phyloP scores from a whole-genome alignment of 257 asterid genomes.

The Solanum virginianum region DNA sequence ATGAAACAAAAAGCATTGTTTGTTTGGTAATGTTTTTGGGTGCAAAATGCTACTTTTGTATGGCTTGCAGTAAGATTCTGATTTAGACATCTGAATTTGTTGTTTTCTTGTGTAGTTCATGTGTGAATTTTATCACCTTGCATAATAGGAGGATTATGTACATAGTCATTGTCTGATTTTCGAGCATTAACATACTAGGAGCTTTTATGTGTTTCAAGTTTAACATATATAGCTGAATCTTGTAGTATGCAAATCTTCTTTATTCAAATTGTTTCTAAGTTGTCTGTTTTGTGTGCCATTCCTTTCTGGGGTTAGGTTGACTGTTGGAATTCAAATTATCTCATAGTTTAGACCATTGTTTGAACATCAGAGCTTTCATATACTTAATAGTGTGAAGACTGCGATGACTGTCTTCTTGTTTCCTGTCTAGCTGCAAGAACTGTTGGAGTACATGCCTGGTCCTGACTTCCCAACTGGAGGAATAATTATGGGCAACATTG shows the following conservation, averaged over 20 bases:
- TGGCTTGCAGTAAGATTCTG: neutral
- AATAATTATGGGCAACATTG: conserved; percentile 83
- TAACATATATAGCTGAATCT: neutral
- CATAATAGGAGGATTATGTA: neutral
- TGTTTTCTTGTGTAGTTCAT: neutral
- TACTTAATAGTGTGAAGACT: neutral
- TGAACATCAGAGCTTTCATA: neutral
- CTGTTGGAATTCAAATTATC: neutral
- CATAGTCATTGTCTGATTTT: neutral
- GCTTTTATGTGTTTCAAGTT: neutral
- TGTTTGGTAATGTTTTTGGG: neutral
- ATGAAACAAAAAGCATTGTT: neutral
- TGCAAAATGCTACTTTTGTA: neutral
- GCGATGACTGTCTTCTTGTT: neutral
- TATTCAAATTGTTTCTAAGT: neutral
- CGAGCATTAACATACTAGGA: neutral
- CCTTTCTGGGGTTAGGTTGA: neutral
- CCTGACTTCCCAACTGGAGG: conserved; percentile 99
- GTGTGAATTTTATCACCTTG: neutral
- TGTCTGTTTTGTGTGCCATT: neutral
- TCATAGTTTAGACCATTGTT: neutral
- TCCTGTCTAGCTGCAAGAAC: conserved; percentile 65
- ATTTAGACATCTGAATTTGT: neutral
- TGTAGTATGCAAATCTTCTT: neutral
- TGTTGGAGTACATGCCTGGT: conserved; percentile 97